phyloP scores from a whole-genome alignment of 768 basidiomycete species.

The Cystobasidium onofrii region DNA sequence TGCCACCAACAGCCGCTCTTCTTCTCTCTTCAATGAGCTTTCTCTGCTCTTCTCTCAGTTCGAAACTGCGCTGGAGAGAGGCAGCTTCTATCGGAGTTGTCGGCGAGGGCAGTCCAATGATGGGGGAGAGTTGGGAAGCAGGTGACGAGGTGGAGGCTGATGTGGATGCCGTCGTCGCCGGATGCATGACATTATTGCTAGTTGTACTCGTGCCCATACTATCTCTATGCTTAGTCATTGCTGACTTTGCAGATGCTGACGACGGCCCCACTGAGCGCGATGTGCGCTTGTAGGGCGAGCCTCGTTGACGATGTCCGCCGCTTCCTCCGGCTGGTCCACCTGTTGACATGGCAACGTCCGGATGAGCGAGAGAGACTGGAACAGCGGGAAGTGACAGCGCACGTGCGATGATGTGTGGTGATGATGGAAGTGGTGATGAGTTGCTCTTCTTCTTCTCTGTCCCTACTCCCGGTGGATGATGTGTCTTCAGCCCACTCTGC shows the following conservation, averaged over 20 bases:
- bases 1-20: background rate
- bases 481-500: too few relatives aligned
- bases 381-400: background rate
- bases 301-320: background rate
- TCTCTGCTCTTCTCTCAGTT: background rate
- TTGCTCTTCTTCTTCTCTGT: background rate
- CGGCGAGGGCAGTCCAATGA: constrained; percentile 1
- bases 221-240: background rate
- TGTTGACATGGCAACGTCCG: background rate
- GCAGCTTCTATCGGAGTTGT: background rate
- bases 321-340: background rate
- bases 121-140: background rate
- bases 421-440: background rate
- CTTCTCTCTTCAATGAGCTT: background rate
- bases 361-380: background rate
- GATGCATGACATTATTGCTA: too few relatives aligned
- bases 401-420: background rate
- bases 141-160: background rate
- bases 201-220: too few relatives aligned
- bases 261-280: background rate
- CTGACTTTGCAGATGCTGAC: background rate
- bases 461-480: too few relatives aligned
- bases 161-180: background rate
- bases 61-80: background rate
- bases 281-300: background rate